These are phyloP conservation scores for Syzygium syzygioides DNA, from an alignment of 441 rosid genomes.

Conservation along the genomic window DNA sequence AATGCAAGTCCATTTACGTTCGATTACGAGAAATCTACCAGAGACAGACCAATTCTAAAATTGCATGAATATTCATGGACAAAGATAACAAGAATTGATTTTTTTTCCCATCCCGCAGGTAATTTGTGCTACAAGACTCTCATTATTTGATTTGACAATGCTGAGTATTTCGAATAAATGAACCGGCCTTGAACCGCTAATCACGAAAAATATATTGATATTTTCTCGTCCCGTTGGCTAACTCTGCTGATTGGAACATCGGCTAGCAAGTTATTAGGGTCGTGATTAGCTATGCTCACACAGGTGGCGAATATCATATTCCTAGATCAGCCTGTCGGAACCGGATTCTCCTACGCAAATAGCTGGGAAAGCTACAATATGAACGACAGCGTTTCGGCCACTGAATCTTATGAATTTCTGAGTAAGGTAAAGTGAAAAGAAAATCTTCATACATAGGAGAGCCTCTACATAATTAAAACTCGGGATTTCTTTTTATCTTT, in stretches of 20 bases:
- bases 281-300: background rate
- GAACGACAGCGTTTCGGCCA: slow-evolving; percentile 3
- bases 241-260: no score
- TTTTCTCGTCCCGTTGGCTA: no score
- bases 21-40: no score
- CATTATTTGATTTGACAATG: background rate
- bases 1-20: no score
- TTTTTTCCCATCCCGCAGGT: background rate
- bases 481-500: no score
- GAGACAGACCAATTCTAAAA: no score
- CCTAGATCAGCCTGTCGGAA: slow-evolving; percentile 25
- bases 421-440: background rate
- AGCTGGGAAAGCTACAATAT: background rate
- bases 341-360: slow-evolving; percentile 24
- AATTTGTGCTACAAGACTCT: background rate
- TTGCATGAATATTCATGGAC: background rate
- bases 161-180: no score
- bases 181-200: no score
- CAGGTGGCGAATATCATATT: slow-evolving; percentile 28
- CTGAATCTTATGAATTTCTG: slow-evolving; percentile 1
- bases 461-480: background rate
- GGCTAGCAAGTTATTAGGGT: background rate
- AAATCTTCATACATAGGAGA: background rate
- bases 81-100: background rate
- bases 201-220: no score